Evolutionary conservation across 2,329 filamentous ascomycete species (phyloP).

Genomic region (Hypomyces perniciosus): DNA sequence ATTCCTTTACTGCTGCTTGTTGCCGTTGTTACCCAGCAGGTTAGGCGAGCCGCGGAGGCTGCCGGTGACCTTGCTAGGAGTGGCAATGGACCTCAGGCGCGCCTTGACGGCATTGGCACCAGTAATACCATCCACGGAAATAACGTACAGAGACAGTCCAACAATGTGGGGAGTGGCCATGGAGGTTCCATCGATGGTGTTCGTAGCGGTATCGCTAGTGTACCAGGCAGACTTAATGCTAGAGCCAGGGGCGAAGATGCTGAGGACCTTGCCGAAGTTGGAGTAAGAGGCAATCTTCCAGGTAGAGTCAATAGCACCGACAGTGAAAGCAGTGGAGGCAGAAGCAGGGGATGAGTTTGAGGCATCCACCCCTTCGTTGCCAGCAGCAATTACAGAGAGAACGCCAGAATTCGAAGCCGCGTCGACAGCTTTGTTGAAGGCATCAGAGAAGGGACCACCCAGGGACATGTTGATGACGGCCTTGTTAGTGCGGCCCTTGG

Average conservation of each 20-base stretch:
- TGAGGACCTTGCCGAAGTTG: conserved; percentile 44
- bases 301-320: conserved; percentile 30
- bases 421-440: conserved; percentile 45
- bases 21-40: conserved; percentile 45
- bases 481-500: conserved; percentile 31
- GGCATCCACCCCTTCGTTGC: conserved; percentile 37
- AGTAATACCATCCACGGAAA: conserved; percentile 37
- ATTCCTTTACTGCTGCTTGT: conserved; percentile 20
- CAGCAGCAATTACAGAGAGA: conserved; percentile 49
- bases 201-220: conserved; percentile 36
- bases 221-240: conserved; percentile 44
- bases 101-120: conserved; percentile 32
- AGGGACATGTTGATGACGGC: conserved; percentile 53
- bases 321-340: conserved; percentile 26
- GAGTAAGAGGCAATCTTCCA: conserved; percentile 41
- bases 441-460: conserved; percentile 37
- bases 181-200: conserved; percentile 53
- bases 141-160: conserved; percentile 45
- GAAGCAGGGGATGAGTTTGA: conserved; percentile 26
- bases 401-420: conserved; percentile 40
- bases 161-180: conserved; percentile 59
- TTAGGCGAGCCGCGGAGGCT: conserved; percentile 38
- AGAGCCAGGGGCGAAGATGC: conserved; percentile 47
- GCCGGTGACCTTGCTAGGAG: conserved; percentile 36
- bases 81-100: conserved; percentile 37